Evolutionary conservation across 768 basidiomycete species (phyloP), one percentile per base, ranked within the genome.

Genomic region (Lentinula boryana): DNA sequence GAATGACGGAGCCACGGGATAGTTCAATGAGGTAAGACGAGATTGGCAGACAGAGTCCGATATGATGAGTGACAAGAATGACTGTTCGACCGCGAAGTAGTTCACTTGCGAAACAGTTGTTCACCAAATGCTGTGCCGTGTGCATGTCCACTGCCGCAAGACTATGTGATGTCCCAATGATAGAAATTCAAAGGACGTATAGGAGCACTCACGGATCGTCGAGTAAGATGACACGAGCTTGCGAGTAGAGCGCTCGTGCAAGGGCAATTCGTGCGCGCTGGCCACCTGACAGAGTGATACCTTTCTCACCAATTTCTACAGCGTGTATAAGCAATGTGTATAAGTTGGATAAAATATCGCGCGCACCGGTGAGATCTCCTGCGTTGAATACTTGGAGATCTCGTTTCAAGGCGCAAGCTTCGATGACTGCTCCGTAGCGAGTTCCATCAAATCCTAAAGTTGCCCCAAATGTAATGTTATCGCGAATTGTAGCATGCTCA

Each of bases 41-140:
- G 16, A 80, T 74, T 0, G 89, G 86, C 0, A 90, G 76, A 66
- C 89, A 90, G 5, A 93, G 78, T 36, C 77, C 80, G 60, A 91
- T 83, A 67, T 93, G 89, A 68, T 95, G 93, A 0, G 92, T 93
- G 56, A 94, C 90, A 16, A 95, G 79, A 61, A 94, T 80, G 63
- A 93, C 80, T 0, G 92, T 94, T 15, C 92, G 78, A 55, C 77
- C 80, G 15, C 73, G 72, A 62, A 87, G 82, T 15, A 94, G 76
- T 1, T 78, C 71, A 7, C 92, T 86, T 8, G 75, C 75, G 15
- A 94, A 72, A 63, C 89, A 91, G 38, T 82, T 74, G 13, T 76
- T 72, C 59, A 89, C 84, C 18, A 95, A 71, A 65, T 88, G 86
- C 48, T 81, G 80, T 6, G 89, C 87, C 0, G 89, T 90, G 64